Evolutionary conservation across 768 basidiomycete genomes (phyloP).

Genomic region (Lentinula sp.): DNA sequence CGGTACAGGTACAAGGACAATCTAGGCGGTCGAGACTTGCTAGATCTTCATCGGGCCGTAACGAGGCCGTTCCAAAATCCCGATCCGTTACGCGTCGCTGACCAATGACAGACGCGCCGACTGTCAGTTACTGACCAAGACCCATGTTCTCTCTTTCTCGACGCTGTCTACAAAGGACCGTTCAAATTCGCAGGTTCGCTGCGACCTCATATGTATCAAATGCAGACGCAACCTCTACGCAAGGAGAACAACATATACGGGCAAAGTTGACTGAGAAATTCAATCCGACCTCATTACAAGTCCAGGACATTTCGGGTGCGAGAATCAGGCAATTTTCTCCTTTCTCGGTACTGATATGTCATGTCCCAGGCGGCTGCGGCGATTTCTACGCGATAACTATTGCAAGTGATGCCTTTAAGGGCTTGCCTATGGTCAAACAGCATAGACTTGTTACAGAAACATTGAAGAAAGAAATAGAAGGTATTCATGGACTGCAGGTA

Average conservation of each 20-base stretch:
- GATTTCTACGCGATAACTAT: constrained; percentile 92
- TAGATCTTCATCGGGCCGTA: neutral
- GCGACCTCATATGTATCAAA: constrained; percentile 9
- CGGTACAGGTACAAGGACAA: neutral
- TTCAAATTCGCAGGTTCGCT: constrained; percentile 21
- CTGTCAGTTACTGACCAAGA: neutral
- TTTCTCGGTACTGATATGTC: constrained; percentile 3
- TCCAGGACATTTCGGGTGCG: constrained; percentile 94
- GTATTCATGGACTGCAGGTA: constrained; percentile 93
- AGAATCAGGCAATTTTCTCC: constrained; percentile 4
- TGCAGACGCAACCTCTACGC: constrained; percentile 13
- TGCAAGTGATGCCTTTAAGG: constrained; percentile 80
- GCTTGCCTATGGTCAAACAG: constrained; percentile 84
- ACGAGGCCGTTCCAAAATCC: neutral
- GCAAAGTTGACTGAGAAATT: constrained; percentile 71
- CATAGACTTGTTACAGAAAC: constrained; percentile 84
- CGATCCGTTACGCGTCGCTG: neutral
- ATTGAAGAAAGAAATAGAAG: constrained; percentile 83
- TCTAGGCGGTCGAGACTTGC: neutral
- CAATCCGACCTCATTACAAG: constrained; percentile 72
- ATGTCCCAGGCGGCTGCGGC: constrained; percentile 82
- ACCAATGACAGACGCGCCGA: constrained; percentile 6
- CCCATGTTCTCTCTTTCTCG: constrained; percentile 29
- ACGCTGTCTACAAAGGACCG: constrained; percentile 21
- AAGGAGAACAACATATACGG: constrained; percentile 68